phyloP scores from a whole-genome alignment of 176 grass and related monocot genomes.

The Bothriochloa decipiens region DNA sequence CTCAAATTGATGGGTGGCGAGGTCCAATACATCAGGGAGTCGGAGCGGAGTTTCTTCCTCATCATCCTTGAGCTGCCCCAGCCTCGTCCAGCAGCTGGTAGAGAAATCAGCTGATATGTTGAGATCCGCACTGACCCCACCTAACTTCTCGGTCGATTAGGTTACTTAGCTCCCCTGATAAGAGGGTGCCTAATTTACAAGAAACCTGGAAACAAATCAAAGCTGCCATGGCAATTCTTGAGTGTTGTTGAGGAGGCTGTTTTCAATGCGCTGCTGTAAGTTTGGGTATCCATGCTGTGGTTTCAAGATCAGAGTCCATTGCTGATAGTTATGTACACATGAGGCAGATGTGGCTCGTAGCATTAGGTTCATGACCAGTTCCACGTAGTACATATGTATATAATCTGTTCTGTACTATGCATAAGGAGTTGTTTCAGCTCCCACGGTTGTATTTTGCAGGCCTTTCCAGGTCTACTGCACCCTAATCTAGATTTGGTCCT shows the following conservation, averaged over 20 bases:
- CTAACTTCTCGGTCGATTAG: conserved; percentile 31
- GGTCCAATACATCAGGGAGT: conserved; percentile 95
- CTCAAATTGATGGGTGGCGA: conserved; percentile 93
- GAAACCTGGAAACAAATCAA: conserved; percentile 33
- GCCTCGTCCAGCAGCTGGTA: conserved; percentile 46
- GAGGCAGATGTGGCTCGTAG: conserved; percentile 38
- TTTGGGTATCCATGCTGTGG: neutral
- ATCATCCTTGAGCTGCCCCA: conserved; percentile 74
- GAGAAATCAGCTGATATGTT: conserved; percentile 47
- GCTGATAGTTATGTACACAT: conserved; percentile 36
- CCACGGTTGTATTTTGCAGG: conserved; percentile 43
- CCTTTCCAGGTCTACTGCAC: neutral
- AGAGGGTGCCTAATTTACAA: conserved; percentile 27
- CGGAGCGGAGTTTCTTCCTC: conserved; percentile 88
- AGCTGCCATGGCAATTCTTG: conserved; percentile 10
- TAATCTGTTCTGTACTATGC: conserved; percentile 27
- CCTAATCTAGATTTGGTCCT: neutral
- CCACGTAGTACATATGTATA: conserved; percentile 35
- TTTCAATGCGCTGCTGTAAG: neutral
- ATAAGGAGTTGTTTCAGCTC: conserved; percentile 54
- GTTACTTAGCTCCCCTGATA: conserved; percentile 31
- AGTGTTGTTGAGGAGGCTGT: neutral
- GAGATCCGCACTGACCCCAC: conserved; percentile 19
- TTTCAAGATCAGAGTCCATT: conserved; percentile 34
- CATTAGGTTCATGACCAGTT: conserved; percentile 39